phyloP scores from a whole-genome alignment of 495 filamentous ascomycete species.

The Penicillium macrosclerotiorum region DNA sequence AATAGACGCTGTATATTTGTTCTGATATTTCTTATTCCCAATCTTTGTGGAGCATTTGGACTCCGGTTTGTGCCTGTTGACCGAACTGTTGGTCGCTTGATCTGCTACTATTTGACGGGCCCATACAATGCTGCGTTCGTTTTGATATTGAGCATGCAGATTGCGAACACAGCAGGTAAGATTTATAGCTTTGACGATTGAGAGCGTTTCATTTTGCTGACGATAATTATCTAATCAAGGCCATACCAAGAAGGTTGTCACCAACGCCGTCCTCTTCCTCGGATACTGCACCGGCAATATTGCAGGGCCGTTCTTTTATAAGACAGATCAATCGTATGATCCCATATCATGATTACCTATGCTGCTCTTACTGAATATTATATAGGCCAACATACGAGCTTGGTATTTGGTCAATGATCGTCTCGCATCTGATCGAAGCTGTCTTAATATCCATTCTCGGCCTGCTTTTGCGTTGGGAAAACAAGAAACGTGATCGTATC shows the following conservation, averaged over 20 bases:
- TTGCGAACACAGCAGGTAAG: constrained; percentile 52
- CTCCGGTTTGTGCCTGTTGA: constrained; percentile 49
- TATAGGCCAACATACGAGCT: constrained; percentile 51
- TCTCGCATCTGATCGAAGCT: constrained; percentile 55
- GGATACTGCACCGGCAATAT: constrained; percentile 54
- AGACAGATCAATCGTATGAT: constrained; percentile 46
- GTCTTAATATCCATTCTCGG: constrained; percentile 46
- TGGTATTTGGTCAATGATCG: constrained; percentile 64
- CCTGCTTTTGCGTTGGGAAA: constrained; percentile 53
- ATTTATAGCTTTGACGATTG: too few relatives aligned
- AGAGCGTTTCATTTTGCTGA: background rate
- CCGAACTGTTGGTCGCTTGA: constrained; percentile 47
- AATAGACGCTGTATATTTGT: constrained; percentile 57
- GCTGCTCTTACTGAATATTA: background rate
- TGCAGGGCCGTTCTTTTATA: constrained; percentile 62
- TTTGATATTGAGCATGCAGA: constrained; percentile 55
- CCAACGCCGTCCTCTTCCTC: constrained; percentile 57
- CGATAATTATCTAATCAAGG: constrained; percentile 27
- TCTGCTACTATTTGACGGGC: constrained; percentile 58
- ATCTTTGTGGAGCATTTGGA: constrained; percentile 54
- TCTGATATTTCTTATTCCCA: constrained; percentile 53
- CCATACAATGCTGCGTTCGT: constrained; percentile 63
- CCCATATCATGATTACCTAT: background rate
- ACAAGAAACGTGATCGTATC: constrained; percentile 51
- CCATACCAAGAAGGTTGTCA: constrained; percentile 63